phyloP scores from a whole-genome alignment of 2,329 filamentous ascomycete genomes.

The Xylaria sp. region DNA sequence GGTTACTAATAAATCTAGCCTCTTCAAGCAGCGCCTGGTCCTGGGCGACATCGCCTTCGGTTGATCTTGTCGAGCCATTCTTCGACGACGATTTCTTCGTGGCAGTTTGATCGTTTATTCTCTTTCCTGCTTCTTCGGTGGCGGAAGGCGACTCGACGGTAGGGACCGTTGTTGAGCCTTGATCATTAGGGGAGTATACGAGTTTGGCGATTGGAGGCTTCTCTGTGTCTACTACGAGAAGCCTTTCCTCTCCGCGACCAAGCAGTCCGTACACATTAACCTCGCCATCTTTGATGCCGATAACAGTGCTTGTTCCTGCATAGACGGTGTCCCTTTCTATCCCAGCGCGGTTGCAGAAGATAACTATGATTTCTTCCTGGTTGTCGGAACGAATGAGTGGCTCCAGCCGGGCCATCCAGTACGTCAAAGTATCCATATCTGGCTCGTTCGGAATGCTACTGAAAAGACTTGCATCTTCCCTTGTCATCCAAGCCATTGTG shows the following conservation, averaged over 20 bases:
- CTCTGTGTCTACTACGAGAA: slow-evolving; percentile 75
- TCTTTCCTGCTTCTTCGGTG: neutral
- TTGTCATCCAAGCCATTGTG: slow-evolving; percentile 82
- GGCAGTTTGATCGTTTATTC: neutral
- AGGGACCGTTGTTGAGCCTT: slow-evolving; percentile 23
- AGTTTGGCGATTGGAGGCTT: slow-evolving; percentile 59
- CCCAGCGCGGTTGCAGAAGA: slow-evolving; percentile 78
- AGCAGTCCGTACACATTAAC: slow-evolving; percentile 76
- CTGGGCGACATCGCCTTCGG: neutral
- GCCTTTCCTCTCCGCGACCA: slow-evolving; percentile 74
- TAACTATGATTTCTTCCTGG: slow-evolving; percentile 71
- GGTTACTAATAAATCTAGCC: neutral
- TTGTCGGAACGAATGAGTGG: slow-evolving; percentile 67
- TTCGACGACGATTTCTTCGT: neutral
- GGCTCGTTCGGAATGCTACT: slow-evolving; percentile 65
- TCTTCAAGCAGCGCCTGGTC: slow-evolving; percentile 12
- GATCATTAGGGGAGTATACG: slow-evolving; percentile 51
- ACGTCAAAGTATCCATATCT: slow-evolving; percentile 78
- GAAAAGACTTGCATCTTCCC: slow-evolving; percentile 59
- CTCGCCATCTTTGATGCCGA: slow-evolving; percentile 73
- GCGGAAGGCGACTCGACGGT: slow-evolving; percentile 15
- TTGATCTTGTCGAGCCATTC: neutral
- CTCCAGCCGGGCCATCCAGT: slow-evolving; percentile 79
- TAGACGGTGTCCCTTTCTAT: slow-evolving; percentile 74
- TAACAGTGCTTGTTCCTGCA: slow-evolving; percentile 77